These are phyloP conservation scores for Centaurea solstitialis DNA, from an alignment of 129 eudicot species.

Conservation along the genomic window DNA sequence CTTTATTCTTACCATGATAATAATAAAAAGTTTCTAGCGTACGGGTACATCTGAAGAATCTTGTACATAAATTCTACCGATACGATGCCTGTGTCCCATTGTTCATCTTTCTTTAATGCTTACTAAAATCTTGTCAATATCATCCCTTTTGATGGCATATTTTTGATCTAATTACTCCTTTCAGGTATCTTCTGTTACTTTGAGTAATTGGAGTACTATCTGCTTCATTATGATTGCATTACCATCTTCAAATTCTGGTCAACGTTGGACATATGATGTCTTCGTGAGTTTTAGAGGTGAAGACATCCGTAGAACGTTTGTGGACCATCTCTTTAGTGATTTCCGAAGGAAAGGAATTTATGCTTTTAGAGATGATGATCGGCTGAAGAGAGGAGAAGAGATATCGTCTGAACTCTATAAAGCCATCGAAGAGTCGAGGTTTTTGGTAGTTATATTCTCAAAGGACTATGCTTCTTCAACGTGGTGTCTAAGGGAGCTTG, in stretches of 20 bases:
- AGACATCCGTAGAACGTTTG: conserved; percentile 31
- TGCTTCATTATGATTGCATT: not conserved
- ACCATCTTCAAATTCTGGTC: conserved; percentile 8
- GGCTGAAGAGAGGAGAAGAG: conserved; percentile 23
- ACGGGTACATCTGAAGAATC: too few relatives aligned
- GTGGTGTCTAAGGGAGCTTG: conserved; percentile 37
- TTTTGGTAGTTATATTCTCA: conserved; percentile 31
- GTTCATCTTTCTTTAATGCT: too few relatives aligned
- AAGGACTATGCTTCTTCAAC: conserved; percentile 24
- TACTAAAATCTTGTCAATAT: not conserved
- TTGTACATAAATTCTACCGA: too few relatives aligned
- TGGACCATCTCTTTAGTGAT: conserved; percentile 24
- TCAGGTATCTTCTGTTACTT: conserved; percentile 10
- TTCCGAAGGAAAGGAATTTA: conserved; percentile 29
- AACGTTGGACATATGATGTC: conserved; percentile 27
- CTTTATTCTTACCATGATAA: too few relatives aligned
- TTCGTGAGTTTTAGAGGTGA: conserved; percentile 37
- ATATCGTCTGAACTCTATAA: conserved; percentile 21
- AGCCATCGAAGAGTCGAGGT: conserved; percentile 27
- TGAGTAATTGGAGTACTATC: not conserved
- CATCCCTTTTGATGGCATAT: not conserved
- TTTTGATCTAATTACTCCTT: not conserved
- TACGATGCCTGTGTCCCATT: too few relatives aligned
- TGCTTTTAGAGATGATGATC: conserved; percentile 22
- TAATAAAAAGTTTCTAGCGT: too few relatives aligned